Percentiles rank a stretch among this genome's conserved stretches.
Evolutionary conservation across 306 rosid species (phyloP).

Genomic region (Dryas octopetala): DNA sequence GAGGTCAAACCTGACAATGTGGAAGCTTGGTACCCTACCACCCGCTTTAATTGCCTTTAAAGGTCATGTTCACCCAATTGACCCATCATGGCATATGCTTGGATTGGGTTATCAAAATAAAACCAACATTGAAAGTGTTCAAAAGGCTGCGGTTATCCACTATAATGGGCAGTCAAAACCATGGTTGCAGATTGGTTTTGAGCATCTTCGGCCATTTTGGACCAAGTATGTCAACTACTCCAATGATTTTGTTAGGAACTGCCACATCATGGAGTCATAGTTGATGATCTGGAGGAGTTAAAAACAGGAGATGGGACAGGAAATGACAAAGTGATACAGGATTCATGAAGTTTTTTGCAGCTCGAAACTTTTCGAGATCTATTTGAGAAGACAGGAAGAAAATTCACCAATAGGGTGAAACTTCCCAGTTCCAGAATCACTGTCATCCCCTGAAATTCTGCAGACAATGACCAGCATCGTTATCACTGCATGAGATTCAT

Average conservation of each 20-base stretch:
- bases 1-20: conserved; percentile 78
- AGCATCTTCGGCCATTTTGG: conserved; percentile 98
- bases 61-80: conserved; percentile 88
- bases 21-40: conserved; percentile 98
- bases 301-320: conserved; percentile 30
- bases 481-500: conserved; percentile 51
- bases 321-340: conserved; percentile 36
- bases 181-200: conserved; percentile 94
- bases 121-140: conserved; percentile 60
- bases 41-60: conserved; percentile 95
- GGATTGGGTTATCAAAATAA: conserved; percentile 96
- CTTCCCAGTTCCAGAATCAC: conserved; percentile 39
- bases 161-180: conserved; percentile 98
- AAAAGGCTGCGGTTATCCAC: conserved; percentile 92
- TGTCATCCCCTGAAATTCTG: conserved; percentile 49
- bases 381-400: conserved; percentile 47
- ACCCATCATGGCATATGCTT: conserved; percentile 92
- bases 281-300: conserved; percentile 35
- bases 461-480: conserved; percentile 38
- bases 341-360: conserved; percentile 49
- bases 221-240: conserved; percentile 83
- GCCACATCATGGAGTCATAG: conserved; percentile 96
- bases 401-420: conserved; percentile 45
- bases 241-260: conserved; percentile 83
- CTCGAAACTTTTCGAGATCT: conserved; percentile 36